Evolutionary conservation across 2,329 filamentous ascomycete genomes (phyloP), one percentile per base, ranked within the genome.

Genomic region (Beauveria australis): DNA sequence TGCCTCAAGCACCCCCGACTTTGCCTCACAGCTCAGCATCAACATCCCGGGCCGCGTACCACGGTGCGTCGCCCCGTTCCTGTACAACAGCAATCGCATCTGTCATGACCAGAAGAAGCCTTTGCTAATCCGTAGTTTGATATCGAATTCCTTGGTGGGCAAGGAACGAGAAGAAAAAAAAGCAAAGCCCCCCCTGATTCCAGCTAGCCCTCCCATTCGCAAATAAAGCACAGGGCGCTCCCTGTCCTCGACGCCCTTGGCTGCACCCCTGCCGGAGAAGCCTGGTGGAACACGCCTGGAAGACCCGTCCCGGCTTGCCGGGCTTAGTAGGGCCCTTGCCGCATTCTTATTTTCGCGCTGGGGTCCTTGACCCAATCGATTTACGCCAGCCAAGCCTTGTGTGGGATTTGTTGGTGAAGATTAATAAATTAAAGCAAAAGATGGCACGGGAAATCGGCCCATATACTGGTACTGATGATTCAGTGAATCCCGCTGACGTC

Each of bases 201-300:
- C 16, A 44, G 26, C 24, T 53, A 59, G 46, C 56, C 55, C 30
- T 48, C 55, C 55, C 46, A 37, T 40, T 49, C 40, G 26, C 48
- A 59, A 53, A 59, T 37, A 48, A 52, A 22, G 57, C 57, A 60
- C 57, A 28, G 57, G 57, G 22, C 57, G 22, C 28, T 33, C 10
- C 8, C 26, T 48, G 57, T 49, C 41, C 28, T 28, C 30, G 48
- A 33, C 30, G n/a, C 18, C 24, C 40, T 44, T 28, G 52, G 18
- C 49, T 28, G 18, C 19, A 19, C 30, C 40, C 48, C 48, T 60
- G 57, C 48, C n/a, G 41, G 57, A 60, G 57, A 60, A 60, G 51
- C 57, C 41, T 60, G 26, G 37, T 53, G 48, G 57, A 60, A 60
- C 46, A 16, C 40, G 26, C 46, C 40, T 60, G 49, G 57, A 60